Base-by-base conservation (phyloP, 2,329 filamentous ascomycete genomes). In the Tolypocladium pustulatum region DNA sequence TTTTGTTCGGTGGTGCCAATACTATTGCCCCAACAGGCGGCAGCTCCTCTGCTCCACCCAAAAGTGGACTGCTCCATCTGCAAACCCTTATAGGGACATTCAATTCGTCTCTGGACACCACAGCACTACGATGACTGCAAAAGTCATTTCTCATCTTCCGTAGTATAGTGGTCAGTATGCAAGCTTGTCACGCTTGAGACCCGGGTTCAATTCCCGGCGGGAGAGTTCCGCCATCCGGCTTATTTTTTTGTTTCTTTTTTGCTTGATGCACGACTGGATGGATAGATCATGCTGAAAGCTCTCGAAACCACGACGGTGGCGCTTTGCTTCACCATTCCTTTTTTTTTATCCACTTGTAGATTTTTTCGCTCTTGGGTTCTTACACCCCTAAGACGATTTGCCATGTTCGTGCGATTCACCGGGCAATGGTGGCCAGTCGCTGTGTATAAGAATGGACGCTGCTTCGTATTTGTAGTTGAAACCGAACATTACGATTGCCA, bases 161-260 rank as follows among this genome's bases (percentile, higher is more conserved):
- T 58, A 58, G 57, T 58, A 58, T 58, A 58, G 57, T 58, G 57
- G 57, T 58, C 57, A 58, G 57, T 58, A 58, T 58, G 57, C 57
- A 58, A 58, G 57, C 57, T 58, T 58, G 57, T 58, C 57, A 58
- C 57, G 57, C 57, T 58, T 58, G 57, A 58, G 57, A 58, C 57
- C 57, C 57, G 57, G 57, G 57, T 58, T 58, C 57, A 58, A 58
- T 58, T 58, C 57, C 57, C 57, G 55, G 58, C 58, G 58, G 55
- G 58, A 57, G 58, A 59, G 58, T 12, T 53, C 58, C 56, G 58
- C 58, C 57, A 54, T 43, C 22, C 38, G 55, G 27, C 17, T 10
- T 40, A 30, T 53, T 54, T 59, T 57, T 54, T 34, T 38, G 17
- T 38, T 38, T n/a, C 7, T n/a, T n/a, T 41, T 41, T 41, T n/a